phyloP scores from a whole-genome alignment of 2,329 filamentous ascomycete species.

The Fusarium tanahbumbuense region DNA sequence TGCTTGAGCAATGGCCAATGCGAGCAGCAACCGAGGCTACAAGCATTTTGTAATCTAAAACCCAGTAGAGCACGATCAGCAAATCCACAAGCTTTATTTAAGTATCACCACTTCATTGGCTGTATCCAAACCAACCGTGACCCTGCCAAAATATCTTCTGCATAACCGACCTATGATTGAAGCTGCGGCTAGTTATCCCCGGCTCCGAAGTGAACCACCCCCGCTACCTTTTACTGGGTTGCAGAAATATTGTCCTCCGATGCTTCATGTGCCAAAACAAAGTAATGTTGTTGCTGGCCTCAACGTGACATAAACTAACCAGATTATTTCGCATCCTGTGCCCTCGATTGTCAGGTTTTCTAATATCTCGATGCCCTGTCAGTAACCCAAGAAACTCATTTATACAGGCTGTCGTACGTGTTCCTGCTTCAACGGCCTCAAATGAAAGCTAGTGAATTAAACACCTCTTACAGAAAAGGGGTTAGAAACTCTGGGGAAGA shows the following conservation, averaged over 20 bases:
- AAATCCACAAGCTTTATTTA: constrained; percentile 1
- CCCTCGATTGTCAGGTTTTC: neutral
- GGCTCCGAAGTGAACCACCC: constrained; percentile 13
- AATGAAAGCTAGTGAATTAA: constrained; percentile 10
- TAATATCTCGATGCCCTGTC: constrained; percentile 6
- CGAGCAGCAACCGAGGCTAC: constrained; percentile 4
- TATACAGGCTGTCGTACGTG: constrained; percentile 7
- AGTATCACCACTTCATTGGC: constrained; percentile 16
- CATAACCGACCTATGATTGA: constrained; percentile 19
- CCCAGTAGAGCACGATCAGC: constrained; percentile 2
- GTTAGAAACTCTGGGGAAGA: constrained; percentile 29
- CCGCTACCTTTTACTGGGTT: neutral
- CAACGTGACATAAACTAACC: neutral
- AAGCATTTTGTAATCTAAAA: constrained; percentile 6
- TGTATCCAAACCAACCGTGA: constrained; percentile 1
- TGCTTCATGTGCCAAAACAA: neutral
- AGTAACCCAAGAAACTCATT: constrained; percentile 28
- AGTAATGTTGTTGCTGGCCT: neutral
- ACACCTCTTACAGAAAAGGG: constrained; percentile 18
- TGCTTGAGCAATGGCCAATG: constrained; percentile 11
- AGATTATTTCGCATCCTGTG: neutral
- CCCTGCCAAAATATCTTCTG: constrained; percentile 8
- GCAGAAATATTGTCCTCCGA: neutral
- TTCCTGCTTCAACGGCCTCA: constrained; percentile 4
- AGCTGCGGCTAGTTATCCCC: constrained; percentile 22